A percentile compares a stretch with the other conserved stretches of the same genome.
Evolutionary conservation across 257 asterid species (phyloP).

Genomic region (Dorcoceras hygrometricum): DNA sequence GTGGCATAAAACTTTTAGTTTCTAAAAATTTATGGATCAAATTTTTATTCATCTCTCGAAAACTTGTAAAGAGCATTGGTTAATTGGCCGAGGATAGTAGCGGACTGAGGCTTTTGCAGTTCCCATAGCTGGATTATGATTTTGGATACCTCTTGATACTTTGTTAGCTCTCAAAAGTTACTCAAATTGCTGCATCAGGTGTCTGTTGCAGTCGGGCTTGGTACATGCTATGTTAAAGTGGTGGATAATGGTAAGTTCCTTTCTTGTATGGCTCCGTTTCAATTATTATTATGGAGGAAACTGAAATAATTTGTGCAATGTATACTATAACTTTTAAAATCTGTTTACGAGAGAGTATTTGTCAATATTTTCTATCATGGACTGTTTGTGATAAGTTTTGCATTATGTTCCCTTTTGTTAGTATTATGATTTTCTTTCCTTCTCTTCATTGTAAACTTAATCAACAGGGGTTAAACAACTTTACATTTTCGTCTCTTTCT

Average conservation of each 20-base stretch:
- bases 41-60: conserved; percentile 2
- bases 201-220: conserved; percentile 57
- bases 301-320: conserved; percentile 9
- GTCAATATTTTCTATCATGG: conserved; percentile 1
- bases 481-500: conserved; percentile 1
- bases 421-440: conserved; percentile 12
- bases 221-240: conserved; percentile 68
- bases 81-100: background rate
- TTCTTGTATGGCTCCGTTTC: conserved; percentile 3
- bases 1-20: no score
- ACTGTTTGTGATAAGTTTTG: background rate
- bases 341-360: conserved; percentile 10
- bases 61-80: conserved; percentile 12
- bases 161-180: conserved; percentile 1
- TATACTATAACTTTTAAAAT: conserved; percentile 8
- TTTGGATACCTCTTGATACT: conserved; percentile 10
- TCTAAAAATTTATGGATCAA: conserved; percentile 4
- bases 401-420: conserved; percentile 7
- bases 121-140: conserved; percentile 12
- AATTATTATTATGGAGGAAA: conserved; percentile 13
- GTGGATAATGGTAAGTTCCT: conserved; percentile 66
- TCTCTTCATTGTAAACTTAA: background rate
- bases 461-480: background rate
- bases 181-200: conserved; percentile 46
- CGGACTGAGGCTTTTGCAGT: conserved; percentile 11